Conservation (phyloP, 2,329 filamentous ascomycete species). For the Penicillium hordei region DNA sequence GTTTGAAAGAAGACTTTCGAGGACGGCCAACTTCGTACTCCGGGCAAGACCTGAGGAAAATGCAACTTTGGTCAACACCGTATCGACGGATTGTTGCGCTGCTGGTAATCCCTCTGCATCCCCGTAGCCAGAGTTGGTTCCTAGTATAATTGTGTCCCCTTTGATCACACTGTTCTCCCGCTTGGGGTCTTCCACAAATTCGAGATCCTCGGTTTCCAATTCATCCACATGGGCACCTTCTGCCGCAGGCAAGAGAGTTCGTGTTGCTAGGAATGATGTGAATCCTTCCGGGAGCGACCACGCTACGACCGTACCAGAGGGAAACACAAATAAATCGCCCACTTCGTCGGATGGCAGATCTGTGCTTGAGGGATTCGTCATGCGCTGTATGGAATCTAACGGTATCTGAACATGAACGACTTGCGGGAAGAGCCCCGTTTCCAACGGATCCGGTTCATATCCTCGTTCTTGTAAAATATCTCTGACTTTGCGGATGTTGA, state of each 20-base stretch:
- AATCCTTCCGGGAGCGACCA: slow-evolving; percentile 83
- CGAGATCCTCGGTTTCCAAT: slow-evolving; percentile 84
- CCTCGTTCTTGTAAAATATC: slow-evolving; percentile 59
- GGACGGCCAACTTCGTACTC: slow-evolving; percentile 87
- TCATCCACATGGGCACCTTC: slow-evolving; percentile 69
- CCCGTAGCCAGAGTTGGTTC: slow-evolving; percentile 59
- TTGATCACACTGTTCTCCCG: slow-evolving; percentile 75
- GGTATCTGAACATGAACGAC: slow-evolving; percentile 61
- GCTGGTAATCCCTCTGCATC: slow-evolving; percentile 22
- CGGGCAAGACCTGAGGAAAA: slow-evolving; percentile 93
- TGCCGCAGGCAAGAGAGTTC: slow-evolving; percentile 72
- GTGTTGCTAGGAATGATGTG: slow-evolving; percentile 67
- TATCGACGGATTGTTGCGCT: slow-evolving; percentile 50
- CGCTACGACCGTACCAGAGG: slow-evolving; percentile 87
- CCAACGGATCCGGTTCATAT: slow-evolving; percentile 62
- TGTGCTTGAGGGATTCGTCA: slow-evolving; percentile 41
- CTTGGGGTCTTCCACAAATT: slow-evolving; percentile 74
- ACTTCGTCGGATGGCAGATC: slow-evolving; percentile 48
- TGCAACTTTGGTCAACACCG: slow-evolving; percentile 86
- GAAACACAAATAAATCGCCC: slow-evolving; percentile 93
- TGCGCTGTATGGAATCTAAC: slow-evolving; percentile 47
- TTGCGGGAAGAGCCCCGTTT: slow-evolving; percentile 63
- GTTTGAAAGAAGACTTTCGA: slow-evolving; percentile 76
- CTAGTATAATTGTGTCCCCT: slow-evolving; percentile 85
- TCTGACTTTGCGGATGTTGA: slow-evolving; percentile 59